A percentile compares a stretch with the other conserved stretches of the same genome.
These are phyloP conservation scores for Thielaviopsis euricoi DNA, from an alignment of 2,329 filamentous ascomycete genomes.

Conservation along the genomic window DNA sequence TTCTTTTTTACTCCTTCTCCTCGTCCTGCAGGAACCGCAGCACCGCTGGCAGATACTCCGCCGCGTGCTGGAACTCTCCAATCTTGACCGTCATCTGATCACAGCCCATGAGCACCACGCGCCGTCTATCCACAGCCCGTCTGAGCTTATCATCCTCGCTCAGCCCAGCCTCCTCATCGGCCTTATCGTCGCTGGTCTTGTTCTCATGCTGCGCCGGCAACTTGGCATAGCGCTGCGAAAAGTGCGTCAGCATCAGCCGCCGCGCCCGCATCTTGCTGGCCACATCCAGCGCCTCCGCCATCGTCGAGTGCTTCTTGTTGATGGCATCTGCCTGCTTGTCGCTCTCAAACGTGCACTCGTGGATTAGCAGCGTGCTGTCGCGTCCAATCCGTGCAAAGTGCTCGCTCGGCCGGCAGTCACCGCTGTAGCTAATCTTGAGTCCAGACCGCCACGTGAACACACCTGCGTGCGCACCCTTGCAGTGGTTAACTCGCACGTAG, in stretches of 20 bases:
- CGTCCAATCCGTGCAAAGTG: slow-evolving; percentile 54
- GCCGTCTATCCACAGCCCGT: slow-evolving; percentile 28
- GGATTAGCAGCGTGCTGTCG: slow-evolving; percentile 68
- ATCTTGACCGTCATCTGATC: slow-evolving; percentile 63
- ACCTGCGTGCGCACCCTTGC: slow-evolving; percentile 58
- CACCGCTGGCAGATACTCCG: slow-evolving; percentile 44
- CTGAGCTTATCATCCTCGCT: slow-evolving; percentile 16
- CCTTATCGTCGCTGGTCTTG: slow-evolving; percentile 26
- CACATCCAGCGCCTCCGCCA: slow-evolving; percentile 66
- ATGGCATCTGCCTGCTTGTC: slow-evolving; percentile 61
- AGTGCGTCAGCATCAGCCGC: slow-evolving; percentile 77
- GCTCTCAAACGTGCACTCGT: slow-evolving; percentile 93
- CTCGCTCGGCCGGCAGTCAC: slow-evolving; percentile 70
- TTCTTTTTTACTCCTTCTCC: slow-evolving; percentile 9
- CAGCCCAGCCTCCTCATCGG: slow-evolving; percentile 17
- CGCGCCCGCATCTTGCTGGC: slow-evolving; percentile 64
- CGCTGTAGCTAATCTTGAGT: slow-evolving; percentile 83
- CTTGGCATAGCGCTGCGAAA: slow-evolving; percentile 85
- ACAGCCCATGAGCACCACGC: slow-evolving; percentile 54
- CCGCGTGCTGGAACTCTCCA: slow-evolving; percentile 51
- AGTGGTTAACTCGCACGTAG: slow-evolving; percentile 58
- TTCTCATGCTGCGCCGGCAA: slow-evolving; percentile 33
- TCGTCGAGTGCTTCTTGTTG: slow-evolving; percentile 83
- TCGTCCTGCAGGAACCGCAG: slow-evolving; percentile 30
- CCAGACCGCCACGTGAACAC: slow-evolving; percentile 62